Conservation (phyloP, 495 filamentous ascomycete genomes). For the Amphirosellinia nigrospora region DNA sequence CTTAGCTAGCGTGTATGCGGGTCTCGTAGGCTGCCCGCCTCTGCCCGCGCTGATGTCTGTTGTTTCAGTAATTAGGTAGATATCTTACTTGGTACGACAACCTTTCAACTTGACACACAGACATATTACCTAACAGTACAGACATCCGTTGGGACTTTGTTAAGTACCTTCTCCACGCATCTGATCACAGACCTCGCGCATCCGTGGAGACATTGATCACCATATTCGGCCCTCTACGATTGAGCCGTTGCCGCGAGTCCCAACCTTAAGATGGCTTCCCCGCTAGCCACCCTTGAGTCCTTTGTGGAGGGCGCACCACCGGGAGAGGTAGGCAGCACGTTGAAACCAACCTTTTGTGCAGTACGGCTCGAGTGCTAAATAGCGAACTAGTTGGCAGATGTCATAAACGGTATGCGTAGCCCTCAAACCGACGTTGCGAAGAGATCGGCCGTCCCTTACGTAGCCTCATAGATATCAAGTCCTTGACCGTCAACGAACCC, state of each 20-base stretch:
- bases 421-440: conserved; percentile 1
- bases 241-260: not conserved
- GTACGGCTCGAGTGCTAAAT: conserved; percentile 35
- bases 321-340: conserved; percentile 75
- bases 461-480: conserved; percentile 76
- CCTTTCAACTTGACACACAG: not conserved
- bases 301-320: conserved; percentile 96
- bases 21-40: conserved; percentile 4
- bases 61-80: conserved; percentile 6
- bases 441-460: conserved; percentile 22
- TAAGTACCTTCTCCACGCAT: not conserved
- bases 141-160: not conserved
- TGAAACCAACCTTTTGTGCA: not conserved
- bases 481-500: conserved; percentile 74
- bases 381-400: conserved; percentile 75
- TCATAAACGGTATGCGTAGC: conserved; percentile 74
- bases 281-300: conserved; percentile 71
- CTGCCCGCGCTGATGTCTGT: conserved; percentile 19
- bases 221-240: not conserved
- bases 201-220: not conserved
- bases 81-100: conserved; percentile 6
- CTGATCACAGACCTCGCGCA: not conserved
- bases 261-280: conserved; percentile 42
- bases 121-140: too few relatives aligned
- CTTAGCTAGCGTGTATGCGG: not conserved